phyloP scores from a whole-genome alignment of 371 early-diverging fungal species.

The Rhizopus delemar region DNA sequence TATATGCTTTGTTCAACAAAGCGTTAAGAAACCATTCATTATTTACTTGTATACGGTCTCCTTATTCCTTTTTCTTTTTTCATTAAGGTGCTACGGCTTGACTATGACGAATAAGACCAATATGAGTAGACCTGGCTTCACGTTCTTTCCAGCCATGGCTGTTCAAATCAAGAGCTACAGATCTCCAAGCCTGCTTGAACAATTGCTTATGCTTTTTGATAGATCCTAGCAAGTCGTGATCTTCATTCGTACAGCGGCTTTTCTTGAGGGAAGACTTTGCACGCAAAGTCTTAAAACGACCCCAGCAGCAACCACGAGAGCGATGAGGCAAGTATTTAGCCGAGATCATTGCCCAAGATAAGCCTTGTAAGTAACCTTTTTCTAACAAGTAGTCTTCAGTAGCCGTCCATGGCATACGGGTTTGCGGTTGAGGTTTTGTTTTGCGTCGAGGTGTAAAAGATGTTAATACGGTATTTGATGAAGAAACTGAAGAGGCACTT shows the following conservation, averaged over 20 bases:
- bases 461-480: conserved; percentile 18
- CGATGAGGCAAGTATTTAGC: conserved; percentile 46
- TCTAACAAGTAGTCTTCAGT: conserved; percentile 41
- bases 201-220: conserved; percentile 37
- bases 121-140: conserved; percentile 32
- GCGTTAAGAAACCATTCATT: neutral
- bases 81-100: neutral
- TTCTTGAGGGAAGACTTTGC: conserved; percentile 33
- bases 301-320: conserved; percentile 50
- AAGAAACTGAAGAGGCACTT: conserved; percentile 18
- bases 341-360: conserved; percentile 50
- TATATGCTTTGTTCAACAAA: conserved; percentile 1
- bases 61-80: no score
- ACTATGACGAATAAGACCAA: neutral
- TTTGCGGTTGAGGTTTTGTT: conserved; percentile 28
- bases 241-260: conserved; percentile 35
- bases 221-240: conserved; percentile 27
- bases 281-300: conserved; percentile 44
- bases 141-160: conserved; percentile 44
- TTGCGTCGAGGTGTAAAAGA: conserved; percentile 9
- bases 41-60: no score
- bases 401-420: conserved; percentile 44
- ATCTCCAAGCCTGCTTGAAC: conserved; percentile 50
- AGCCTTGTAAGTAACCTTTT: conserved; percentile 42
- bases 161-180: conserved; percentile 36